Percentiles rank a stretch among this genome's conserved stretches.
Conservation (phyloP, 1,284 basidiomycete species). For the Leccinum griseonigrum region DNA sequence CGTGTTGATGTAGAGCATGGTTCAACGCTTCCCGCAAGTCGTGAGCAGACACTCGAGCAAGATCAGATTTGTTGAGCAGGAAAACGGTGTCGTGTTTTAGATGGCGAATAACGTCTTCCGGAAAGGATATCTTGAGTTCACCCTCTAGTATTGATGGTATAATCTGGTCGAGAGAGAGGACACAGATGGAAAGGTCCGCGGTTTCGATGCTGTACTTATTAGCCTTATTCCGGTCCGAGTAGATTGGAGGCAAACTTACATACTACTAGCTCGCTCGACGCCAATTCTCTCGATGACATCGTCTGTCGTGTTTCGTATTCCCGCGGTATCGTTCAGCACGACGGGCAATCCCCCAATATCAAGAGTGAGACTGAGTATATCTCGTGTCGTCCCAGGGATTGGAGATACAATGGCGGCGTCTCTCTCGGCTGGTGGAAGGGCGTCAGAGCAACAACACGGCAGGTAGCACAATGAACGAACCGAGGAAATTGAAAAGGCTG, state of each 20-base stretch:
- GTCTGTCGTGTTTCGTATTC: conserved; percentile 60
- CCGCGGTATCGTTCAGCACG: conserved; percentile 81
- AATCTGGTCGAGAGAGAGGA: conserved; percentile 65
- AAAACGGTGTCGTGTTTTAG: conserved; percentile 58
- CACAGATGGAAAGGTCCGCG: conserved; percentile 75
- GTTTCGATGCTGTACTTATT: conserved; percentile 49
- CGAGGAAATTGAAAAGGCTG: conserved; percentile 78
- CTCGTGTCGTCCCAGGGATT: conserved; percentile 84
- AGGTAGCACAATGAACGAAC: conserved; percentile 36
- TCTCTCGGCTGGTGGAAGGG: conserved; percentile 56
- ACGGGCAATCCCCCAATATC: conserved; percentile 87
- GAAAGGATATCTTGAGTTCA: conserved; percentile 37
- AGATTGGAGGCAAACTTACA: conserved; percentile 43
- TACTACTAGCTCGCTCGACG: conserved; percentile 64
- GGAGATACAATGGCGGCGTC: conserved; percentile 88
- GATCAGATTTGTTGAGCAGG: conserved; percentile 75
- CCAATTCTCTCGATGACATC: conserved; percentile 85
- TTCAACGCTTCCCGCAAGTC: conserved; percentile 8
- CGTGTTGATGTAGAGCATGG: conserved; percentile 7
- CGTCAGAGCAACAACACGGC: not conserved
- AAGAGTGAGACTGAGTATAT: conserved; percentile 78
- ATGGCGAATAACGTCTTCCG: conserved; percentile 45
- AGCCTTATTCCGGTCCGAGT: conserved; percentile 5
- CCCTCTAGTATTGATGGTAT: conserved; percentile 15
- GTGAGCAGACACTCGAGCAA: conserved; percentile 31